A percentile compares a stretch with the other conserved stretches of the same genome.
Evolutionary conservation across 345 rosid genomes (phyloP).

Genomic region (Eucalyptus cladocalyx): DNA sequence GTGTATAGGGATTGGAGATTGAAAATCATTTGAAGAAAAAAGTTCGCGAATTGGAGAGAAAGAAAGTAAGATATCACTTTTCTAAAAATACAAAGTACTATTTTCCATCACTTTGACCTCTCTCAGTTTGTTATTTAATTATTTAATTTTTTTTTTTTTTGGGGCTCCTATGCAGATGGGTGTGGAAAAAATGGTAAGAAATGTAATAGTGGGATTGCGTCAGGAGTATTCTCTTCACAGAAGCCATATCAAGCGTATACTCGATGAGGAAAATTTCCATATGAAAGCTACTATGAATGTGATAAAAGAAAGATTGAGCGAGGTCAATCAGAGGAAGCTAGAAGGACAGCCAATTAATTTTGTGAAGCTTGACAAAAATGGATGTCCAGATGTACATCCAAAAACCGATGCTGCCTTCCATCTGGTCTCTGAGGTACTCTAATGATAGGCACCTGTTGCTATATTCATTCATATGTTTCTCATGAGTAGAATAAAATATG

Average conservation of each 20-base stretch:
- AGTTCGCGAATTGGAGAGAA: constrained; percentile 67
- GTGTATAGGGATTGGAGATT: constrained; percentile 74
- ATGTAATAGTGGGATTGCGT: constrained; percentile 34
- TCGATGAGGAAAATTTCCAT: constrained; percentile 45
- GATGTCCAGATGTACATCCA: constrained; percentile 45
- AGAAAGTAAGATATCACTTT: constrained; percentile 36
- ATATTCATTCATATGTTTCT: neutral
- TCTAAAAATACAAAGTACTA: neutral
- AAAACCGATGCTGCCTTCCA: constrained; percentile 20
- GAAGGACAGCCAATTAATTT: constrained; percentile 9
- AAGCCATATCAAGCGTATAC: constrained; percentile 36
- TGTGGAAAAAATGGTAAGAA: constrained; percentile 36
- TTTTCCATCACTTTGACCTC: neutral
- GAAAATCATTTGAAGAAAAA: constrained; percentile 89
- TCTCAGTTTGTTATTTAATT: neutral
- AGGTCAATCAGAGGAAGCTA: constrained; percentile 10
- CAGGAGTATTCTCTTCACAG: constrained; percentile 53
- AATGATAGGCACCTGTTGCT: neutral
- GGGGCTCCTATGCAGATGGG: constrained; percentile 31
- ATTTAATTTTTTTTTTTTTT: constrained; percentile 1
- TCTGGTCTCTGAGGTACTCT: constrained; percentile 25
- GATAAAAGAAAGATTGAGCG: constrained; percentile 39
- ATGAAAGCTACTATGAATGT: constrained; percentile 22
- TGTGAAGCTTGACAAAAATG: constrained; percentile 34
- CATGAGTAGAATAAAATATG: neutral